phyloP scores from a whole-genome alignment of 2,329 filamentous ascomycete genomes.

The Dothistroma septosporum region DNA sequence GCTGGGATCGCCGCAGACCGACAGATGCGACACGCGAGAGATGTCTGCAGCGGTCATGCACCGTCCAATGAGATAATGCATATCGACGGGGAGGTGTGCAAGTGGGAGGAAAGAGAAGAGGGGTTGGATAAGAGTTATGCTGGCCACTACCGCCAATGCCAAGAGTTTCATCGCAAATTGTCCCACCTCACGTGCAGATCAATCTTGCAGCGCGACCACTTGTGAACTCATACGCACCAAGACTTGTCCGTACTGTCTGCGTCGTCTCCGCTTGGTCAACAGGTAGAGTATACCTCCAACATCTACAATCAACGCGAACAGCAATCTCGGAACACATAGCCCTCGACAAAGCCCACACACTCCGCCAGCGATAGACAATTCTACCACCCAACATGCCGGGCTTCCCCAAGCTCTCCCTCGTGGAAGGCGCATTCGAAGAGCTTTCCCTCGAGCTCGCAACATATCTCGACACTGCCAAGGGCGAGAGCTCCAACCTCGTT shows the following conservation, averaged over 20 bases:
- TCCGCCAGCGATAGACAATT: neutral
- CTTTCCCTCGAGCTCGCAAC: slow-evolving; percentile 91
- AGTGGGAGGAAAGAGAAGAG: too few species aligned
- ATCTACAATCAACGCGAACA: neutral
- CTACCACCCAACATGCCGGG: slow-evolving; percentile 50
- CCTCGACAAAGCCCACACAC: neutral
- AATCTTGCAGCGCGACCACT: neutral
- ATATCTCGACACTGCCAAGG: slow-evolving; percentile 78
- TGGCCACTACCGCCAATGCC: neutral
- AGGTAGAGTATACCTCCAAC: neutral
- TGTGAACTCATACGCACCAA: neutral
- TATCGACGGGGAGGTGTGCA: too few species aligned
- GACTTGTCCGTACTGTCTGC: too few species aligned
- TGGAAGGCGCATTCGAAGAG: slow-evolving; percentile 93
- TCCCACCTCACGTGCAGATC: neutral
- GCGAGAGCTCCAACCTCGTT: slow-evolving; percentile 53
- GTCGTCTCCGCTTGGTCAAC: too few species aligned
- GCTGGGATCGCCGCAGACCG: too few species aligned
- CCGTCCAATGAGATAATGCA: too few species aligned
- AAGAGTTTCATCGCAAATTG: neutral
- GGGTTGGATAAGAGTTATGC: too few species aligned
- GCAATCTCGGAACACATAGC: neutral
- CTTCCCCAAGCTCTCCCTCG: slow-evolving; percentile 59
- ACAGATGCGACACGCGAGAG: too few species aligned
- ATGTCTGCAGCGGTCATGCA: too few species aligned